Percentiles rank a stretch among this genome's conserved stretches.
These are phyloP conservation scores for Fonsecaea erecta DNA, from an alignment of 2,329 filamentous ascomycete species.

Conservation along the genomic window DNA sequence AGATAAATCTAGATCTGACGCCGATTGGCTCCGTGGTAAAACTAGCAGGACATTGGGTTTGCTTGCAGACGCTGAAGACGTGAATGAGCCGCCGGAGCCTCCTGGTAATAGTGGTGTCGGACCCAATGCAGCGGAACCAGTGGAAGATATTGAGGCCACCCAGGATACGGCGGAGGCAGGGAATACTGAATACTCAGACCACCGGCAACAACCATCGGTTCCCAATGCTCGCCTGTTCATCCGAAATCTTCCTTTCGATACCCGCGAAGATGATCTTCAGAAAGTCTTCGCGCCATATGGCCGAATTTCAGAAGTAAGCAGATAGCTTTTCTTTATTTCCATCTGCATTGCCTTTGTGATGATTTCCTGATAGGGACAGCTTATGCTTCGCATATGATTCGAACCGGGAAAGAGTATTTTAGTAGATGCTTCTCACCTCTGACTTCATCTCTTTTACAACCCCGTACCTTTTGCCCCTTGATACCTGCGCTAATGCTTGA, in stretches of 20 bases:
- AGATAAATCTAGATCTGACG: constrained; percentile 63
- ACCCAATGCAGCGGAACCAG: constrained; percentile 34
- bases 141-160: constrained; percentile 31
- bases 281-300: constrained; percentile 73
- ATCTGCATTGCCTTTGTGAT: constrained; percentile 67
- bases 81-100: not conserved
- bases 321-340: constrained; percentile 29
- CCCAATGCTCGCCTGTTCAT: constrained; percentile 77
- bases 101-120: constrained; percentile 30
- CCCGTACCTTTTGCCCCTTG: constrained; percentile 30
- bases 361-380: constrained; percentile 99
- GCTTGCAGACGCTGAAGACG: constrained; percentile 71
- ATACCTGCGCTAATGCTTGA: constrained; percentile 49
- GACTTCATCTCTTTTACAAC: constrained; percentile 53
- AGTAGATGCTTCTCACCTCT: constrained; percentile 99
- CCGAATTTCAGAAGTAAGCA: constrained; percentile 81
- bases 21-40: constrained; percentile 88
- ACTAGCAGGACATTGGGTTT: constrained; percentile 86
- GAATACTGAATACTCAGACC: constrained; percentile 19
- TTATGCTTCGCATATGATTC: constrained; percentile 94
- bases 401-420: constrained; percentile 94
- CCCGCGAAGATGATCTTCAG: constrained; percentile 76
- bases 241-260: constrained; percentile 82
- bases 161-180: constrained; percentile 20
- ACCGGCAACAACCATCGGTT: constrained; percentile 40